Evolutionary conservation across 2,329 filamentous ascomycete species (phyloP), one percentile per base, ranked within the genome.

Genomic region (Graphiopsis chlorocephala): DNA sequence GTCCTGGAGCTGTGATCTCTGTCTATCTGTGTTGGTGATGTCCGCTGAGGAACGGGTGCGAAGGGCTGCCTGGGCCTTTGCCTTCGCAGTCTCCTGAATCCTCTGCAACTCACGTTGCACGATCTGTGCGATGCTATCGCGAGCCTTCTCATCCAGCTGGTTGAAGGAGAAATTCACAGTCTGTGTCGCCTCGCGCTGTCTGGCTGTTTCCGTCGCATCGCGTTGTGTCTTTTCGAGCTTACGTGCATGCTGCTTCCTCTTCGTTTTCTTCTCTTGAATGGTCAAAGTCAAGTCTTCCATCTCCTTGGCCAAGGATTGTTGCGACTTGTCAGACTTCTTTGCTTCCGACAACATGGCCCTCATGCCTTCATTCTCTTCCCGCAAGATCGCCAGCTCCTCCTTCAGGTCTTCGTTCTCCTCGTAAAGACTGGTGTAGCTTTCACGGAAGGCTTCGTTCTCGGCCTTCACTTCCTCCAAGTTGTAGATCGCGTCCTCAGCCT

Each of bases 371-470:
- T 80, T 81, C 59, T 80, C 77, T 1, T 75, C 53, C 31, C 76
- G 74, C 61, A 82, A 75, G 4, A 73, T 72, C 33, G 78, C 74
- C 35, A 80, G 76, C 69, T 76, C 52, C 71, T 69, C 64, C 60
- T 69, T 69, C 58, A 77, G 45, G 68, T 97, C 92, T 73, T 98
- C 94, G 63, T 93, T 88, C 73, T 97, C 94, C 74, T 96, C 93
- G 65, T 96, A 87, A 20, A 96, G 82, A 2, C 88, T 65, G 14
- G 76, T 65, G 55, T 78, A 66, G 64, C 72, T 66, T 71, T 76
- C 65, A 25, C 92, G 80, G 0, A 90, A 86, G 52, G 89, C 83
- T 53, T 79, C 74, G 63, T 81, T 82, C 68, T 83, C 82, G 10
- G 68, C 75, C 72, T 79, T 81, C 33, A 83, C 69, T 69, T 80